phyloP scores from a whole-genome alignment of 805 yeast genomes.

The Nakazawaea ambrosiae region DNA sequence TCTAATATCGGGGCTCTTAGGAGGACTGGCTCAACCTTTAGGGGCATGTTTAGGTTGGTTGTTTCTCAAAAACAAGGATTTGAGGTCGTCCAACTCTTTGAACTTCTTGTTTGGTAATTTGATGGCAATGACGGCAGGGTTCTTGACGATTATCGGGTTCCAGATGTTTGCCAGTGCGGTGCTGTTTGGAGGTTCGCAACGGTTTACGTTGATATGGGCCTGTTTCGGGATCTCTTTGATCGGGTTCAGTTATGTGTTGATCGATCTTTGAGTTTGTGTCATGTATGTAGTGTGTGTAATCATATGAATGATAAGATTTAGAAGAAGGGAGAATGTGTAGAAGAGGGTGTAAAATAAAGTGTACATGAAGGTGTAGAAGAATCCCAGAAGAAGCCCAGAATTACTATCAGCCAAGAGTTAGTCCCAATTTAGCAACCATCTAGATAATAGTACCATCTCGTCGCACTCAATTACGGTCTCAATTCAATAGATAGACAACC shows the following conservation, averaged over 20 bases:
- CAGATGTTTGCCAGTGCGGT: constrained; percentile 85
- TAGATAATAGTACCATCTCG: too few species aligned
- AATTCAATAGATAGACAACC: too few species aligned
- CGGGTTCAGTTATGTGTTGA: constrained; percentile 35
- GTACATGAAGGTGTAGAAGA: too few species aligned
- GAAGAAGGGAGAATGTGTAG: too few species aligned
- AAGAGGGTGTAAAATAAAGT: too few species aligned
- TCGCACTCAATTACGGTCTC: too few species aligned
- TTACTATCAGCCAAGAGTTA: too few species aligned
- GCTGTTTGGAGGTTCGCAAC: constrained; percentile 68
- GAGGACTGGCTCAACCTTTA: constrained; percentile 81
- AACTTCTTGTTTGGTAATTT: constrained; percentile 51
- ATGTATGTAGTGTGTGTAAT: too few species aligned
- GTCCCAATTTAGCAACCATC: too few species aligned
- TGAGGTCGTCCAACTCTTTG: constrained; percentile 26
- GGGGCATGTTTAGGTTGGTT: constrained; percentile 75
- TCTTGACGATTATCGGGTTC: constrained; percentile 69
- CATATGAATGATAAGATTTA: too few species aligned
- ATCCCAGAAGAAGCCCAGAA: too few species aligned
- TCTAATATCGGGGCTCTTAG: constrained; percentile 57
- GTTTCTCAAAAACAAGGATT: constrained; percentile 33
- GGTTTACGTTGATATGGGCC: constrained; percentile 51
- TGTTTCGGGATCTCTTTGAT: constrained; percentile 54
- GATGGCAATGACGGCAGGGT: constrained; percentile 76
- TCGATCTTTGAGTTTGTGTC: constrained; percentile 12